Evolutionary conservation across 2,329 filamentous ascomycete species (phyloP).

Genomic region (Talaromyces pinophilus): DNA sequence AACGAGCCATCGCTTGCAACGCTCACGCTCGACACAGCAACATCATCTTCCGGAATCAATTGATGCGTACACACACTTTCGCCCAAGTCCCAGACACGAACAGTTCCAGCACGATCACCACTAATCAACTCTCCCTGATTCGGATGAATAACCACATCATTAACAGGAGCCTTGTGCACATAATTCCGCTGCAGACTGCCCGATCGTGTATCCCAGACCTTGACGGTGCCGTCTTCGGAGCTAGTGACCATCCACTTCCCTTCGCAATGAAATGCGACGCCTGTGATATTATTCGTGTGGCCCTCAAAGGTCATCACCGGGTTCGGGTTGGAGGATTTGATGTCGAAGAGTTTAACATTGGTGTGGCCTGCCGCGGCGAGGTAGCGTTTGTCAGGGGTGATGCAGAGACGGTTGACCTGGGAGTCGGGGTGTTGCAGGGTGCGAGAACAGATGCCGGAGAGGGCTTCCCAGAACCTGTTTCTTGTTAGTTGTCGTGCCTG

Average conservation of each 20-base stretch:
- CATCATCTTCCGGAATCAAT: slow-evolving; percentile 92
- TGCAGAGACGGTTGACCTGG: slow-evolving; percentile 96
- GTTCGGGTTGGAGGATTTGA: slow-evolving; percentile 96
- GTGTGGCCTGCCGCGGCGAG: slow-evolving; percentile 79
- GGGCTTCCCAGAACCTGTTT: slow-evolving; percentile 90
- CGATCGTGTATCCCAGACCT: slow-evolving; percentile 91
- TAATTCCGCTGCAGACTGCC: slow-evolving; percentile 91
- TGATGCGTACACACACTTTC: slow-evolving; percentile 98
- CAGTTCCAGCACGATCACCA: slow-evolving; percentile 88
- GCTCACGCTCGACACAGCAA: slow-evolving; percentile 89
- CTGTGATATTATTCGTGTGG: slow-evolving; percentile 93
- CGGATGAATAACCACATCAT: slow-evolving; percentile 98
- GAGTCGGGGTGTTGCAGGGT: slow-evolving; percentile 98
- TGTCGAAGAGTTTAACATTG: slow-evolving; percentile 96
- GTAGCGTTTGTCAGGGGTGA: slow-evolving; percentile 96
- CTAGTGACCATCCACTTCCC: slow-evolving; percentile 99
- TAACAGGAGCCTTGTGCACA: slow-evolving; percentile 82
- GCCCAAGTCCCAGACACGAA: slow-evolving; percentile 92
- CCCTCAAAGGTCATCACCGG: slow-evolving; percentile 92
- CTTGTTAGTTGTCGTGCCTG: slow-evolving; percentile 17
- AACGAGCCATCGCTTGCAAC: slow-evolving; percentile 92
- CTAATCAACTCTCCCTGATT: slow-evolving; percentile 98
- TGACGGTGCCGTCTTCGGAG: slow-evolving; percentile 93
- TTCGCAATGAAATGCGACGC: slow-evolving; percentile 96
- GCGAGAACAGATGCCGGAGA: slow-evolving; percentile 95